A percentile compares a stretch with the other conserved stretches of the same genome.
These are phyloP conservation scores for Leccinum arenicola DNA, from an alignment of 768 basidiomycete genomes.

Conservation along the genomic window DNA sequence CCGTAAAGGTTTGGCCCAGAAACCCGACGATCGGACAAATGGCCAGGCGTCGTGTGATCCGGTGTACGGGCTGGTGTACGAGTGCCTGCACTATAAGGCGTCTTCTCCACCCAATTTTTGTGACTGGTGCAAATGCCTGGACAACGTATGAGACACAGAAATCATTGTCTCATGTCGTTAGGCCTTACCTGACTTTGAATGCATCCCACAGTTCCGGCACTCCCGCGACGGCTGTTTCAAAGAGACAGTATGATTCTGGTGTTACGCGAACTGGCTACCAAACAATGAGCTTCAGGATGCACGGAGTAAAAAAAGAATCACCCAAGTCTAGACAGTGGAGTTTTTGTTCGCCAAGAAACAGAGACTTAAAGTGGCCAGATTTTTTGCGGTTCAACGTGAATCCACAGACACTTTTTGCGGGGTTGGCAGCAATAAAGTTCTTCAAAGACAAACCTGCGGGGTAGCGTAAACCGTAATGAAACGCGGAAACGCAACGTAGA, in stretches of 20 bases:
- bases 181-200: conserved; percentile 82
- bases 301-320: conserved; percentile 27
- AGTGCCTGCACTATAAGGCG: conserved; percentile 70
- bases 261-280: conserved; percentile 79
- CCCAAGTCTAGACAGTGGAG: too few species aligned
- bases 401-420: conserved; percentile 92
- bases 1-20: conserved; percentile 75
- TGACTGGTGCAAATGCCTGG: conserved; percentile 77
- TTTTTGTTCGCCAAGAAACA: conserved; percentile 93
- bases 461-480: background rate
- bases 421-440: conserved; percentile 90
- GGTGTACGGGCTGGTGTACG: conserved; percentile 75
- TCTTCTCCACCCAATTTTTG: conserved; percentile 67
- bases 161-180: background rate
- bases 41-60: conserved; percentile 75
- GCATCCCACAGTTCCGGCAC: conserved; percentile 95
- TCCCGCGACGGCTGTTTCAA: conserved; percentile 85
- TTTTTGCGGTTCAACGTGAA: conserved; percentile 87
- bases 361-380: conserved; percentile 88
- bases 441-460: conserved; percentile 76
- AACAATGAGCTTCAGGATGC: conserved; percentile 1
- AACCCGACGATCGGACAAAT: conserved; percentile 67
- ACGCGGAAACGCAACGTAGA: background rate
- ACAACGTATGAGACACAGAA: conserved; percentile 7
- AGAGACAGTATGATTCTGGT: conserved; percentile 86